Evolutionary conservation across 2,329 filamentous ascomycete genomes (phyloP).

Genomic region (Samsoniella hepiali): DNA sequence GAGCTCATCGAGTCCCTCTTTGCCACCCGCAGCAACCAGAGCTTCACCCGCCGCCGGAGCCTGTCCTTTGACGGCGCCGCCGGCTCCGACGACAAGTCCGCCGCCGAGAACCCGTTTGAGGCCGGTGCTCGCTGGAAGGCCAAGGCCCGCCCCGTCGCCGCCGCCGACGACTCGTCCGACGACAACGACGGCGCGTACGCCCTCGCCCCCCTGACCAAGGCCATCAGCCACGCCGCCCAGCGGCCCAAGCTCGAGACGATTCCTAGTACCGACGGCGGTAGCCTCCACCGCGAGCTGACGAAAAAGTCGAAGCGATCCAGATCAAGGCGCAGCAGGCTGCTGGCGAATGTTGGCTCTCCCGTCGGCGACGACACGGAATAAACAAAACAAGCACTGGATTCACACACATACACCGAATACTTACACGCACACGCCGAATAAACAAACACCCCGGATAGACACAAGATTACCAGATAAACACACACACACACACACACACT

Average conservation of each 20-base stretch:
- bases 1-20: slow-evolving; percentile 45
- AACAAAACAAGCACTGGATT: not conserved
- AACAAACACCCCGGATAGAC: too few species aligned
- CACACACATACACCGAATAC: too few species aligned
- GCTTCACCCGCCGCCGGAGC: slow-evolving; percentile 35
- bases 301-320: slow-evolving; percentile 29
- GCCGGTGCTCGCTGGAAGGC: slow-evolving; percentile 24
- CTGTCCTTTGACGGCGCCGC: slow-evolving; percentile 34
- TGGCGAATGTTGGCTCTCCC: slow-evolving; percentile 34
- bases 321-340: slow-evolving; percentile 25
- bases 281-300: slow-evolving; percentile 26
- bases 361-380: slow-evolving; percentile 39
- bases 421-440: too few species aligned
- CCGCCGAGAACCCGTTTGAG: slow-evolving; percentile 30
- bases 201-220: slow-evolving; percentile 26
- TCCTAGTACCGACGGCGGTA: slow-evolving; percentile 37
- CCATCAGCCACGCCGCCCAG: slow-evolving; percentile 35
- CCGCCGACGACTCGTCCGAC: slow-evolving; percentile 26
- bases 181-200: slow-evolving; percentile 29
- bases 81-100: slow-evolving; percentile 29
- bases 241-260: slow-evolving; percentile 48
- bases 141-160: slow-evolving; percentile 29
- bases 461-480: too few species aligned
- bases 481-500: not conserved
- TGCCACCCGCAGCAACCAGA: slow-evolving; percentile 31